These are phyloP conservation scores for Fagus crenata DNA, from an alignment of 306 rosid species.

Conservation along the genomic window DNA sequence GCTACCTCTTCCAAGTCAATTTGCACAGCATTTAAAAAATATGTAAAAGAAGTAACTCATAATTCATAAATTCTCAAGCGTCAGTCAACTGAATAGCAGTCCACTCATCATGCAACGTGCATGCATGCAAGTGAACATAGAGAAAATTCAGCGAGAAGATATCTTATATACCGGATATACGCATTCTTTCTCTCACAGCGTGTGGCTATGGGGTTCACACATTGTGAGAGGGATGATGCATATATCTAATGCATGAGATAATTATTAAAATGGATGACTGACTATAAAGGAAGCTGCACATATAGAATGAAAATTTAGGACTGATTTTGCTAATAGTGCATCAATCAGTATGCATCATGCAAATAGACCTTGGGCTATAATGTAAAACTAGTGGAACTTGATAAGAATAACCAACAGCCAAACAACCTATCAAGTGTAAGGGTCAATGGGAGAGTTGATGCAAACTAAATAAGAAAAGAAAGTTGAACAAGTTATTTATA, in stretches of 20 bases:
- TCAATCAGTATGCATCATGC: neutral
- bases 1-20: neutral
- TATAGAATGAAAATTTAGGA: too few species aligned
- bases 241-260: too few species aligned
- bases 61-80: neutral
- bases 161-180: too few species aligned
- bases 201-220: too few species aligned
- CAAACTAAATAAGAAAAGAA: constrained; percentile 1
- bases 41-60: neutral
- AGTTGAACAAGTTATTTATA: neutral
- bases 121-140: neutral
- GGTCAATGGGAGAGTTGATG: neutral
- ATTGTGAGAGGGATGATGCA: too few species aligned
- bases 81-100: neutral
- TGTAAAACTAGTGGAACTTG: neutral
- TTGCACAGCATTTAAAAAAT: neutral
- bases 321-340: neutral
- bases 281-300: too few species aligned
- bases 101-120: neutral
- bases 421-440: neutral
- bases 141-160: neutral
- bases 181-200: too few species aligned
- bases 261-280: too few species aligned
- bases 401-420: neutral
- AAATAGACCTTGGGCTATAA: neutral